phyloP scores from a whole-genome alignment of 2,329 filamentous ascomycete genomes.

The Fusarium domesticum region DNA sequence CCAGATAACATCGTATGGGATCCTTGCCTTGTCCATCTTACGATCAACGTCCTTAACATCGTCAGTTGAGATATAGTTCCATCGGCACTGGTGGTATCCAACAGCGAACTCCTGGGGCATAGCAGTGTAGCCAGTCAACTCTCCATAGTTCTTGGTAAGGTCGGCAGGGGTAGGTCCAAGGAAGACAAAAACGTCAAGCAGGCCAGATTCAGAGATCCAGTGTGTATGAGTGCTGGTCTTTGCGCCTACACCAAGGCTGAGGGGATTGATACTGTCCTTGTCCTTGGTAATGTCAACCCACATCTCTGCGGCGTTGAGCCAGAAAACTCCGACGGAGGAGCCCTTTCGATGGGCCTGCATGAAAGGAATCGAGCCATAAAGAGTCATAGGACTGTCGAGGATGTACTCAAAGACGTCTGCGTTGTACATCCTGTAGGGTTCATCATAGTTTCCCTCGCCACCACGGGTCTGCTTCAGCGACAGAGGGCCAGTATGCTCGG shows the following conservation, averaged over 20 bases:
- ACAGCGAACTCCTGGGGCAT: conserved; percentile 91
- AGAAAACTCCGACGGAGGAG: conserved; percentile 93
- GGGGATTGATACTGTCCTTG: conserved; percentile 69
- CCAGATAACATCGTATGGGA: conserved; percentile 99
- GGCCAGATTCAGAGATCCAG: conserved; percentile 91
- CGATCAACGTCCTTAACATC: conserved; percentile 95
- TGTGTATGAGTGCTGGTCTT: conserved; percentile 83
- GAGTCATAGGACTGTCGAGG: conserved; percentile 94
- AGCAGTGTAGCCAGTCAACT: conserved; percentile 87
- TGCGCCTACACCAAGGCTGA: conserved; percentile 66
- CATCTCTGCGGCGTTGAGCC: conserved; percentile 95
- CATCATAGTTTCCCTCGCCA: conserved; percentile 76
- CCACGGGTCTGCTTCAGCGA: conserved; percentile 89
- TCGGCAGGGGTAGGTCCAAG: conserved; percentile 83
- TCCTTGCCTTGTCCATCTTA: conserved; percentile 92
- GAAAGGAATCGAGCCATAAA: conserved; percentile 95
- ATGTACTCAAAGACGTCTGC: conserved; percentile 97
- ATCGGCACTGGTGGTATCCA: conserved; percentile 95
- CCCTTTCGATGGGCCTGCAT: conserved; percentile 96
- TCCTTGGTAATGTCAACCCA: conserved; percentile 93
- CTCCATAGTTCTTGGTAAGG: conserved; percentile 76
- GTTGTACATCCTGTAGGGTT: conserved; percentile 95
- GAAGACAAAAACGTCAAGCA: conserved; percentile 92
- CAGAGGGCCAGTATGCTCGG: conserved; percentile 84
- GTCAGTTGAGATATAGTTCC: conserved; percentile 97